A percentile compares a stretch with the other conserved stretches of the same genome.
These are phyloP conservation scores for Candida nemodendra DNA, from an alignment of 805 yeast genomes.

Conservation along the genomic window DNA sequence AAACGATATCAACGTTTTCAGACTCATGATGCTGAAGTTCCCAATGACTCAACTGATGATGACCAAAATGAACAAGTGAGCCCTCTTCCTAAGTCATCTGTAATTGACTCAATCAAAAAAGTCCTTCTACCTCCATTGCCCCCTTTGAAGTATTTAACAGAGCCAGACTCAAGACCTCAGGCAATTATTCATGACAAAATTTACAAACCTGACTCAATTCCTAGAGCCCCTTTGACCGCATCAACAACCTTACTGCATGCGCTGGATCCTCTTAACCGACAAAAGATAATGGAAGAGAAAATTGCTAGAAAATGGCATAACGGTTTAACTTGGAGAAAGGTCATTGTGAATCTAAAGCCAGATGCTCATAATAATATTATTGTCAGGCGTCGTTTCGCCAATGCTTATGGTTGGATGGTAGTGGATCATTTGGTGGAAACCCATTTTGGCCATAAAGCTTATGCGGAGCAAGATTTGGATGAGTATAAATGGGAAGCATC, in stretches of 20 bases:
- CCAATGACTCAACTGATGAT: slow-evolving; percentile 9
- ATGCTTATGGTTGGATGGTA: slow-evolving; percentile 95
- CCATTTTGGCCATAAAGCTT: slow-evolving; percentile 46
- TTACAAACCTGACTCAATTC: slow-evolving; percentile 60
- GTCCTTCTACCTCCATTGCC: slow-evolving; percentile 83
- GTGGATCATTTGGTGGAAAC: slow-evolving; percentile 74
- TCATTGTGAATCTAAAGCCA: slow-evolving; percentile 78
- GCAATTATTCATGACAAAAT: slow-evolving; percentile 80
- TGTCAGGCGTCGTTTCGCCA: slow-evolving; percentile 84
- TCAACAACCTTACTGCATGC: slow-evolving; percentile 24
- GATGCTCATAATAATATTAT: slow-evolving; percentile 95
- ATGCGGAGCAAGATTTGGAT: slow-evolving; percentile 24
- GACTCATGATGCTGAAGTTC: slow-evolving; percentile 16
- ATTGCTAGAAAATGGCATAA: slow-evolving; percentile 89
- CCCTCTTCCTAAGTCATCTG: slow-evolving; percentile 66
- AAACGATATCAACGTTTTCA: slow-evolving; percentile 32
- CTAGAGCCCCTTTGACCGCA: slow-evolving; percentile 27
- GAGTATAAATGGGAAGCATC: slow-evolving; percentile 20
- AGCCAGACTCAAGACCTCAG: slow-evolving; percentile 60
- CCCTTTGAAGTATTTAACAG: slow-evolving; percentile 56
- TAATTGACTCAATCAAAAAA: slow-evolving; percentile 74
- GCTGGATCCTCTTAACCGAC: slow-evolving; percentile 37
- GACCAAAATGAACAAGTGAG: slow-evolving; percentile 16
- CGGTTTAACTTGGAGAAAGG: slow-evolving; percentile 86
- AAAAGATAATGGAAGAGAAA: slow-evolving; percentile 61